These are phyloP conservation scores for Exophiala sp. DNA, from an alignment of 2,329 filamentous ascomycete species.

Conservation along the genomic window DNA sequence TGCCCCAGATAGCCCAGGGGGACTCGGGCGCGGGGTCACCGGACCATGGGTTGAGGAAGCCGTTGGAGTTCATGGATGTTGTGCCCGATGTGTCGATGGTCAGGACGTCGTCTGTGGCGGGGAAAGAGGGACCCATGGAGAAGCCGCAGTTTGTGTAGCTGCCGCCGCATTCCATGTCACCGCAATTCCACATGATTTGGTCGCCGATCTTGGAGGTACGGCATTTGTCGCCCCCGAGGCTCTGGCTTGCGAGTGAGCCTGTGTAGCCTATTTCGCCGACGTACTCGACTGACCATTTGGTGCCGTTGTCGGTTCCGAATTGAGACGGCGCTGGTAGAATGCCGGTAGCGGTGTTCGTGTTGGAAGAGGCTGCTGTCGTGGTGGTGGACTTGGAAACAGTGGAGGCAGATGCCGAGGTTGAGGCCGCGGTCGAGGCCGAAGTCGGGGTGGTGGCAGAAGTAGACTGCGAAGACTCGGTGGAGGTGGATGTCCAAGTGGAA, in stretches of 20 bases:
- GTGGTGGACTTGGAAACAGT: no score
- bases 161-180: not conserved
- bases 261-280: conserved; percentile 2
- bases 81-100: not conserved
- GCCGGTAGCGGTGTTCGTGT: not conserved
- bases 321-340: not conserved
- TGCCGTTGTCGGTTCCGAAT: conserved; percentile 3
- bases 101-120: conserved; percentile 3
- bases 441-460: no score
- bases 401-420: no score
- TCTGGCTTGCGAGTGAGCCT: not conserved
- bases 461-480: no score
- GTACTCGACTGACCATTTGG: conserved; percentile 1
- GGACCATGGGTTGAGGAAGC: conserved; percentile 1
- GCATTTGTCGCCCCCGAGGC: conserved; percentile 2
- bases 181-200: conserved; percentile 10
- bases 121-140: conserved; percentile 3
- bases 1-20: not conserved
- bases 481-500: no score
- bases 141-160: conserved; percentile 1
- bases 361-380: not conserved
- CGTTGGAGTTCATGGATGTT: not conserved
- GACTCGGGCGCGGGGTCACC: not conserved
- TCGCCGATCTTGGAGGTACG: conserved; percentile 1
- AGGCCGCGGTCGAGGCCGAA: no score